These are phyloP conservation scores for Brasenia schreberi DNA, from an alignment of 164 flowering plant genomes.

Conservation along the genomic window DNA sequence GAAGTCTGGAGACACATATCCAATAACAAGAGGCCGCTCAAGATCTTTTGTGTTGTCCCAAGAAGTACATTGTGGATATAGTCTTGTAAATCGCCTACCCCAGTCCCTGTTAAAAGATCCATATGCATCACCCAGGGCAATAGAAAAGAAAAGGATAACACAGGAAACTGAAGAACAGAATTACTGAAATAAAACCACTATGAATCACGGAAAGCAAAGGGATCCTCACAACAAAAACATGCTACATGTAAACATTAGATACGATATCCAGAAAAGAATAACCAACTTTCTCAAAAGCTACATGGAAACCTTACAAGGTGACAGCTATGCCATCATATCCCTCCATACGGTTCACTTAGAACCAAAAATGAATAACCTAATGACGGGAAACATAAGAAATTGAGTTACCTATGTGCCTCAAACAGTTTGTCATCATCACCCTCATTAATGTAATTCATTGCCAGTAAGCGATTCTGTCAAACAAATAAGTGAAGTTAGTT, in stretches of 20 bases:
- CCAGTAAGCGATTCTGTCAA: slow-evolving; percentile 93
- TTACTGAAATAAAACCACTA: neutral
- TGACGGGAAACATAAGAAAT: neutral
- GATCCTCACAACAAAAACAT: no score
- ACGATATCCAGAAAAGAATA: neutral
- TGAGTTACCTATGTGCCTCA: slow-evolving; percentile 87
- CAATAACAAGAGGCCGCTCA: slow-evolving; percentile 80
- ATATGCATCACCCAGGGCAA: neutral
- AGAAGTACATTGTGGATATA: slow-evolving; percentile 57
- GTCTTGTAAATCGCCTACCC: slow-evolving; percentile 89
- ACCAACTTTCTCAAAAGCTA: no score
- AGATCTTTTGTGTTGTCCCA: slow-evolving; percentile 95
- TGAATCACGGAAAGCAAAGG: no score
- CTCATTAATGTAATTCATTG: slow-evolving; percentile 92
- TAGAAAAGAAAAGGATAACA: no score
- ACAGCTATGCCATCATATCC: no score
- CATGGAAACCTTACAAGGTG: no score
- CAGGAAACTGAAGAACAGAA: no score
- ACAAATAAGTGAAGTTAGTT: neutral
- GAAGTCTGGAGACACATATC: slow-evolving; percentile 97
- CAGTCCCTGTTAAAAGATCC: slow-evolving; percentile 59
- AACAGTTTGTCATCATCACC: slow-evolving; percentile 86
- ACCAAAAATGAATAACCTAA: no score
- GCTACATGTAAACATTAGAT: neutral
- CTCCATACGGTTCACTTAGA: no score